These are phyloP conservation scores for Metarhizium sp. DNA, from an alignment of 2,329 filamentous ascomycete genomes.

Conservation along the genomic window DNA sequence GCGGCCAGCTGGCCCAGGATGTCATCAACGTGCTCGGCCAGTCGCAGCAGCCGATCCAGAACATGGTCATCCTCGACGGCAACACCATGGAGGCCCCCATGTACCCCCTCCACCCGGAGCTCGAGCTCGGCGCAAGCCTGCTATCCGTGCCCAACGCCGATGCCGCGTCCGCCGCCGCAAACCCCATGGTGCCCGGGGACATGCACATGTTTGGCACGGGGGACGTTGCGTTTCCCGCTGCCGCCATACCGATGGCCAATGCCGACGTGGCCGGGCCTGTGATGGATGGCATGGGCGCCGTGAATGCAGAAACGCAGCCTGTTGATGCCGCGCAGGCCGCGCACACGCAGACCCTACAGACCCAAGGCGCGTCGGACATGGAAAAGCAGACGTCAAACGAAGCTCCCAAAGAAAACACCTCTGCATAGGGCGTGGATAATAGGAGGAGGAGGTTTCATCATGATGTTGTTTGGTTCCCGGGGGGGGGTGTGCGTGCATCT, in stretches of 20 bases:
- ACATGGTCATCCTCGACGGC: conserved; percentile 86
- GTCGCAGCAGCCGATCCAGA: conserved; percentile 91
- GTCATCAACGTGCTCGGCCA: conserved; percentile 92
- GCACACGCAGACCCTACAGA: too few relatives aligned
- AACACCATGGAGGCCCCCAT: conserved; percentile 68
- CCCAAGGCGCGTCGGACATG: neutral
- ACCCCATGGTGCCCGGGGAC: neutral
- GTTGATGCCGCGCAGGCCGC: too few relatives aligned
- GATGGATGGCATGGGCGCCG: too few relatives aligned
- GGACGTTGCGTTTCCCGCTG: neutral
- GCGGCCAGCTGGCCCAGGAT: conserved; percentile 86
- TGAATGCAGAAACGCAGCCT: too few relatives aligned
- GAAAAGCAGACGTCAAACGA: too few relatives aligned
- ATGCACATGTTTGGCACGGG: neutral
- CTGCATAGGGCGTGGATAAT: too few relatives aligned
- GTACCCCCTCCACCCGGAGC: conserved; percentile 71
- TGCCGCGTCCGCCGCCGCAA: neutral
- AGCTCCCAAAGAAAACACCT: too few relatives aligned
- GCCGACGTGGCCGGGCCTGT: neutral
- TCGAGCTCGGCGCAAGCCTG: conserved; percentile 39
- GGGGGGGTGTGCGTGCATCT: neutral
- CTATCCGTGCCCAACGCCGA: conserved; percentile 20
- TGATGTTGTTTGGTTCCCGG: too few relatives aligned
- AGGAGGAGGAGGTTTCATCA: neutral
- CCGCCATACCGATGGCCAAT: neutral